phyloP scores from a whole-genome alignment of 192 early-diverging fungal genomes.

The Coemansia sp. region DNA sequence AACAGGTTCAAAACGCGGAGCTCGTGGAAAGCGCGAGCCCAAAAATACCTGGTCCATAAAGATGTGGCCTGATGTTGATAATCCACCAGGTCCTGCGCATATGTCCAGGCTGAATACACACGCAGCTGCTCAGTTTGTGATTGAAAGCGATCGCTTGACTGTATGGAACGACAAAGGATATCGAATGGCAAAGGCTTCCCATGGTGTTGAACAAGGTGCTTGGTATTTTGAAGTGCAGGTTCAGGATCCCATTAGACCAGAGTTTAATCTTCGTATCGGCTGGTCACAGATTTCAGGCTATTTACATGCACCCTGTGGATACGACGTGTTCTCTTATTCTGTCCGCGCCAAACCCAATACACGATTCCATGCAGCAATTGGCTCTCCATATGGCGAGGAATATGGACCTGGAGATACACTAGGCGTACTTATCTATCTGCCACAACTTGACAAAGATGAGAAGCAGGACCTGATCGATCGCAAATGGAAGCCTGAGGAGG shows the following conservation, averaged over 20 bases:
- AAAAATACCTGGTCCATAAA: conserved; percentile 44
- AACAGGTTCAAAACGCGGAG: conserved; percentile 21
- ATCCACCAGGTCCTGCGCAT: conserved; percentile 55
- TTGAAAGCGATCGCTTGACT: conserved; percentile 58
- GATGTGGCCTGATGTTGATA: conserved; percentile 73
- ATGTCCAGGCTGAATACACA: conserved; percentile 64
- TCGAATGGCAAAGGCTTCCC: conserved; percentile 72
- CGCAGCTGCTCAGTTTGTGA: conserved; percentile 65
- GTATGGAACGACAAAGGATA: conserved; percentile 74
- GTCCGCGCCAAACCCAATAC: conserved; percentile 66
- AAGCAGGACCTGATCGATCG: conserved; percentile 46
- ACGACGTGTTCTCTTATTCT: conserved; percentile 70
- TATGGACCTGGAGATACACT: conserved; percentile 47
- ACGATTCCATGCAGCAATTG: conserved; percentile 62
- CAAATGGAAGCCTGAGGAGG: conserved; percentile 47
- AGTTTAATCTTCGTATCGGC: conserved; percentile 66
- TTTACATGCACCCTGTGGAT: conserved; percentile 73
- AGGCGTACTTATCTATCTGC: conserved; percentile 55
- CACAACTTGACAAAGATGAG: conserved; percentile 45
- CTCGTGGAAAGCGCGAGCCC: conserved; percentile 38
- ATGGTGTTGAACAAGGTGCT: conserved; percentile 68
- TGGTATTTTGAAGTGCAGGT: conserved; percentile 77
- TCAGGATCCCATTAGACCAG: conserved; percentile 45
- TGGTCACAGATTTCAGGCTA: conserved; percentile 79
- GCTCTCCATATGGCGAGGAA: conserved; percentile 45